These are phyloP conservation scores for Aspergillus avenaceus DNA, from an alignment of 495 filamentous ascomycete species.

Conservation along the genomic window DNA sequence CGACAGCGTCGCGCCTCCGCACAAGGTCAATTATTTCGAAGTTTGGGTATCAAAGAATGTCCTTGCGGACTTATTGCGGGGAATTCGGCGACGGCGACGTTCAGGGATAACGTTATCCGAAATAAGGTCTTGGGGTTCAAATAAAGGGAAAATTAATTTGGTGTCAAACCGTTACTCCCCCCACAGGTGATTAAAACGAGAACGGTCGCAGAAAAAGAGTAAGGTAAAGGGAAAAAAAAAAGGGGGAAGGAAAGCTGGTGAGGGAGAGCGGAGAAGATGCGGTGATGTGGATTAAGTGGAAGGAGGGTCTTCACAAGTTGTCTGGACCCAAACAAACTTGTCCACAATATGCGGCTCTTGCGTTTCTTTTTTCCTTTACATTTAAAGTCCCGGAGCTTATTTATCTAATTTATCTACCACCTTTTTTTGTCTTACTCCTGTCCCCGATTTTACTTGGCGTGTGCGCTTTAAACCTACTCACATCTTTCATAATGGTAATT, in stretches of 20 bases:
- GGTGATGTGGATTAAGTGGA: constrained; percentile 11
- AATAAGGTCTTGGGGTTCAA: constrained; percentile 1
- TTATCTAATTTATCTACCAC: constrained; percentile 1
- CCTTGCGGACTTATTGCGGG: constrained; percentile 36
- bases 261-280: constrained; percentile 15
- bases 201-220: constrained; percentile 2
- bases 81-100: constrained; percentile 22
- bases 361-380: too few species aligned
- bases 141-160: not conserved
- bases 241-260: constrained; percentile 2
- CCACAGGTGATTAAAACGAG: not conserved
- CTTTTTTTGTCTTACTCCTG: not conserved
- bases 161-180: constrained; percentile 1
- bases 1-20: constrained; percentile 49
- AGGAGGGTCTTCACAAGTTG: constrained; percentile 20
- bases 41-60: constrained; percentile 19
- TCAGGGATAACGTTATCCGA: constrained; percentile 25
- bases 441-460: not conserved
- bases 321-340: constrained; percentile 36
- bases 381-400: constrained; percentile 21
- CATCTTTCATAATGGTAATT: constrained; percentile 11
- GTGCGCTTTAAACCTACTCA: not conserved
- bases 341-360: constrained; percentile 36
- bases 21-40: constrained; percentile 17
- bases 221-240: too few species aligned